Percentiles rank a stretch among this genome's conserved stretches.
phyloP scores from a whole-genome alignment of 169 alveolate genomes.

The Miamiensis avidus region DNA sequence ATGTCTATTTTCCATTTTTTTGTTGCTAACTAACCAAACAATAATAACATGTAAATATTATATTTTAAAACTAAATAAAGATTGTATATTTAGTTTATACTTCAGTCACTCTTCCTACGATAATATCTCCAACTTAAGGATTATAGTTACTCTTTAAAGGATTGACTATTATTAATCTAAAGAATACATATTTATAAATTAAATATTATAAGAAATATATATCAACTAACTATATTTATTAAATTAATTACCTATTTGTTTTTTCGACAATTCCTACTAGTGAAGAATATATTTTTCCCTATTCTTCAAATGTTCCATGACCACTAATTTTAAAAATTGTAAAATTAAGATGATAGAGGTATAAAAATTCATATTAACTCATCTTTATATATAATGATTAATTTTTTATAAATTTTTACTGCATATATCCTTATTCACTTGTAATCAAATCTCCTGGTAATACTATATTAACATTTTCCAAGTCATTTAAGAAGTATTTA shows the following conservation, averaged over 20 bases:
- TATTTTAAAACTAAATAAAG: neutral
- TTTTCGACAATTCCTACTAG: constrained; percentile 14
- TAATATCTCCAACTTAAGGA: constrained; percentile 36
- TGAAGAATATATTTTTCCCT: constrained; percentile 21
- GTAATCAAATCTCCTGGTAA: constrained; percentile 28
- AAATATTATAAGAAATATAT: too few species aligned
- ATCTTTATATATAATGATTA: neutral
- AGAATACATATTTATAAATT: neutral
- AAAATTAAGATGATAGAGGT: too few species aligned
- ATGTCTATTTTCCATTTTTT: constrained; percentile 31
- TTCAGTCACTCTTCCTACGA: constrained; percentile 28
- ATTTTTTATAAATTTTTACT: neutral
- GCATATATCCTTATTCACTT: constrained; percentile 22
- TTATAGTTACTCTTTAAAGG: constrained; percentile 7
- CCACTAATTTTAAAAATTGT: too few species aligned
- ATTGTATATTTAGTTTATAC: neutral
- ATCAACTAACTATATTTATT: neutral
- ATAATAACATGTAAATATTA: neutral
- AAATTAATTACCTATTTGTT: constrained; percentile 10
- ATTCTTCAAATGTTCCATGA: constrained; percentile 21
- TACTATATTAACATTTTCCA: constrained; percentile 7
- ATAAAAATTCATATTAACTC: too few species aligned
- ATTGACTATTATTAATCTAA: constrained; percentile 11
- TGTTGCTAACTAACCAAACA: neutral
- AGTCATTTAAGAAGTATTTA: neutral